Evolutionary conservation across 2,329 filamentous ascomycete species (phyloP), one percentile per base, ranked within the genome.

Genomic region (Neodidymelliopsis sp.): DNA sequence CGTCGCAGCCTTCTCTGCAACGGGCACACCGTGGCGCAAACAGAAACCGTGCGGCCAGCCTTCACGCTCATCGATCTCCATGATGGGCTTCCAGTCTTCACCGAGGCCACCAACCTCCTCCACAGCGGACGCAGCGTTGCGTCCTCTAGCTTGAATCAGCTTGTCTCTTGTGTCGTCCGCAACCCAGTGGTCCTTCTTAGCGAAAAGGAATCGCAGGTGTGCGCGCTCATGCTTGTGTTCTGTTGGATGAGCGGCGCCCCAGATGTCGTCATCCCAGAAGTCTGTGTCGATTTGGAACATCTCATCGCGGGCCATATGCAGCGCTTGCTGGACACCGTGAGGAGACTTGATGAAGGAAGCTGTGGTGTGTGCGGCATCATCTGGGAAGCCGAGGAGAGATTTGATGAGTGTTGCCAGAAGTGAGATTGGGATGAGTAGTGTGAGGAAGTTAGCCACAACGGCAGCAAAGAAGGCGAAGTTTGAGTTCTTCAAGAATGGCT

Each of bases 21-120:
- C 80, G 18, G 76, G 62, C 9, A 72, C 62, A 33, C 73, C 72
- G 53, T 79, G 71, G 38, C 76, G 74, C 49, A 85, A 73, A 62
- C 81, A 85, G 69, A 86, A 86, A 0, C 78, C 82, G 75, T 86
- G 84, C 36, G 79, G 79, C 55, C 84, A 73, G 0, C 78, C 80
- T 35, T 79, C 72, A 23, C 74, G 70, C 53, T 81, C 75, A 60
- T 83, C 82, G 53, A 86, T 73, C 45, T 81, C 67, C 79, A 86
- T 84, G 13, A 65, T 71, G 3, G 81, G 79, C 23, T 70, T 75
- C 67, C 77, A 76, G 23, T 65, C 57, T 48, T 62, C 51, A 13
- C 42, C 49, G 11, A 45, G n/a, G 37, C 56, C 25, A 30, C 44
- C 53, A 38, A 47, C 41, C 25, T 50, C 49, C 27, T 54, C 53